Evolutionary conservation across 2,329 filamentous ascomycete species (phyloP).

Genomic region (Monilinia fructigena): DNA sequence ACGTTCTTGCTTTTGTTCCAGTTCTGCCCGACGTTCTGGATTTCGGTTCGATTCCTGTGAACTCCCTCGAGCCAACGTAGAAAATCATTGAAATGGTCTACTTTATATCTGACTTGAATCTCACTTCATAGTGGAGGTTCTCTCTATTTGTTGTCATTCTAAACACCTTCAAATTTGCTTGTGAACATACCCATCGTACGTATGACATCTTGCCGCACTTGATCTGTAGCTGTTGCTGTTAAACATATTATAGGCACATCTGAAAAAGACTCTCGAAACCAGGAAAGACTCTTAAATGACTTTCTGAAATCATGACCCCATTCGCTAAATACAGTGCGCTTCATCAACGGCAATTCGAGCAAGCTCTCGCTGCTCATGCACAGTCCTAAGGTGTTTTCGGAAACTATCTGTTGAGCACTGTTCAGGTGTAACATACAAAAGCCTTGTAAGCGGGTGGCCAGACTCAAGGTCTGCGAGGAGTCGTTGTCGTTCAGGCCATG

Average conservation of each 20-base stretch:
- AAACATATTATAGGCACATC: constrained; percentile 88
- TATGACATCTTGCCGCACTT: constrained; percentile 81
- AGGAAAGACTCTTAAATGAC: constrained; percentile 81
- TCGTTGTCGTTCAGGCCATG: constrained; percentile 58
- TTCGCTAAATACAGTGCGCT: constrained; percentile 92
- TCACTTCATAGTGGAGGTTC: constrained; percentile 88
- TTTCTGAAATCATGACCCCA: constrained; percentile 98
- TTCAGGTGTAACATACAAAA: constrained; percentile 93
- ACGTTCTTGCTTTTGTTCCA: constrained; percentile 54
- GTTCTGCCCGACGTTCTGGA: constrained; percentile 55
- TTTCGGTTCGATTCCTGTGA: constrained; percentile 65
- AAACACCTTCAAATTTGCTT: constrained; percentile 66
- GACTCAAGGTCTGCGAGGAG: constrained; percentile 82
- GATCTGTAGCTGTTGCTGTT: constrained; percentile 83
- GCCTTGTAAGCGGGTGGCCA: constrained; percentile 76
- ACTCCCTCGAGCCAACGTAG: constrained; percentile 73
- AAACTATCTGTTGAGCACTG: constrained; percentile 77
- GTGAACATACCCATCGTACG: constrained; percentile 67
- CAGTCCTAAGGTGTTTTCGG: constrained; percentile 67
- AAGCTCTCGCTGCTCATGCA: constrained; percentile 81
- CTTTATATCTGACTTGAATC: constrained; percentile 74
- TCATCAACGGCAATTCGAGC: constrained; percentile 88
- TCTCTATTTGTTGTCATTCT: constrained; percentile 79
- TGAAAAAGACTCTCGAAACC: constrained; percentile 80
- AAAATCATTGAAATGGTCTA: constrained; percentile 72